Conservation (phyloP, 352 stramenopile genomes). For the Lagenidium sp. region DNA sequence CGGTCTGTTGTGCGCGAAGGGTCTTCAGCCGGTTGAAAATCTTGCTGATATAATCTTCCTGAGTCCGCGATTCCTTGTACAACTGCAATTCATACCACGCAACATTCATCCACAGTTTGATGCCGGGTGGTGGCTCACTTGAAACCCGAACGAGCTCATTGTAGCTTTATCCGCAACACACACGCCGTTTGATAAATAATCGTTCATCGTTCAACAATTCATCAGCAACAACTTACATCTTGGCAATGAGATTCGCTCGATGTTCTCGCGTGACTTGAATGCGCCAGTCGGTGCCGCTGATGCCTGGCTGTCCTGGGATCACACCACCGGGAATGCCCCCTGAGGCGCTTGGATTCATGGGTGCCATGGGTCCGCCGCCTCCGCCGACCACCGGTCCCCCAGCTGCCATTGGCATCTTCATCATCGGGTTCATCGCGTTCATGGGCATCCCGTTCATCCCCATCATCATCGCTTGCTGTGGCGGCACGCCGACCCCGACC, state of each 20-base stretch:
- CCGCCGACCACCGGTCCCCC: too few species aligned
- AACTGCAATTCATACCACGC: slow-evolving; percentile 79
- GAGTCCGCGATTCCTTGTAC: slow-evolving; percentile 76
- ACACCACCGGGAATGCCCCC: too few species aligned
- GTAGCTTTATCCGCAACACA: slow-evolving; percentile 29
- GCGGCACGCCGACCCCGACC: slow-evolving; percentile 6
- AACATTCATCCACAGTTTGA: slow-evolving; percentile 85
- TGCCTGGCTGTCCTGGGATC: slow-evolving; percentile 11
- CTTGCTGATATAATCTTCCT: slow-evolving; percentile 86
- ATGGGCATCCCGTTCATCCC: slow-evolving; percentile 49
- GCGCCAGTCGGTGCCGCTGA: slow-evolving; percentile 51
- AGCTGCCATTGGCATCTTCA: slow-evolving; percentile 38
- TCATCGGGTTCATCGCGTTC: slow-evolving; percentile 32
- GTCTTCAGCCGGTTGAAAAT: slow-evolving; percentile 80
- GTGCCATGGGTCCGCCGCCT: slow-evolving; percentile 1
- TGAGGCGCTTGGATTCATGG: slow-evolving; percentile 29
- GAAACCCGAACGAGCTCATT: slow-evolving; percentile 81
- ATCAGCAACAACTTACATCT: slow-evolving; percentile 72
- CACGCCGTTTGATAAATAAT: too few species aligned
- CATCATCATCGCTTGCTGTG: slow-evolving; percentile 21
- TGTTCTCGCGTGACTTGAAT: slow-evolving; percentile 78
- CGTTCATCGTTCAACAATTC: too few species aligned
- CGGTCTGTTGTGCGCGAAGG: slow-evolving; percentile 56
- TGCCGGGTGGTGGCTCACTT: slow-evolving; percentile 64
- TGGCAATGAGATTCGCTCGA: slow-evolving; percentile 76